Evolutionary conservation across 208 protist species (phyloP), one percentile per base, ranked within the genome.

Genomic region (Leptomonas seymouri): DNA sequence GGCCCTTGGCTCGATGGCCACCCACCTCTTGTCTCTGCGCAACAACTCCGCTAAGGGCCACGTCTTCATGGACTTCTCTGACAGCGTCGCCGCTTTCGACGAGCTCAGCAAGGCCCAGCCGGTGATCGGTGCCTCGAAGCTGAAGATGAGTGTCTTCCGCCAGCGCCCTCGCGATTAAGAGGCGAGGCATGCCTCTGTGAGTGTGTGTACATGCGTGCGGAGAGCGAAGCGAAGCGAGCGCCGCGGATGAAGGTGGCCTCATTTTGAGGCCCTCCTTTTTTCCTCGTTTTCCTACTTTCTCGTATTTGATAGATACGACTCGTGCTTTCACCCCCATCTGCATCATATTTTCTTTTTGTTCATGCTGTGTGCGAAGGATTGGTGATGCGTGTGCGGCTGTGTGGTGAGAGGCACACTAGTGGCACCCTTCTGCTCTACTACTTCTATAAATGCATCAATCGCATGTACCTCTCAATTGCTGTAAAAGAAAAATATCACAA

Each of bases 1-100:
- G 8, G 87, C 91, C 7, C 77, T 96, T 34, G 88, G 91, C 7
- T 30, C 74, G 8, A 39, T 90, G 44, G 77, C 76, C 20, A 42
- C 74, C 18, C 76, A 80, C 72, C 74, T 96, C 42, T 82, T 93
- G 14, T 96, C 91, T 3, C 86, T 96, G 50, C 91, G 91, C 68
- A 93, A 96, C 81, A 83, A 88, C 76, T 91, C 86, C 14, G 73
- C 65, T 58, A 85, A 83, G 58, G 88, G 88, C 20, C 72, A 81
- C 61, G 88, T 96, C 60, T 96, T 96, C 56, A 80, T 96, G 79
- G 91, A 96, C 77, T 96, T 96, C 63, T 82, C 82, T 15, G 80
- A 79, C 51, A 82, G 86, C 31, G 87, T 87, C 18, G 78, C 73
- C 36, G 86, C 75, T 8, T 64, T 88, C 23, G 91, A 93, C 21